A percentile compares a stretch with the other conserved stretches of the same genome.
These are phyloP conservation scores for Phytophthora macrochlamydospora DNA, from an alignment of 352 stramenopile genomes.

Conservation along the genomic window DNA sequence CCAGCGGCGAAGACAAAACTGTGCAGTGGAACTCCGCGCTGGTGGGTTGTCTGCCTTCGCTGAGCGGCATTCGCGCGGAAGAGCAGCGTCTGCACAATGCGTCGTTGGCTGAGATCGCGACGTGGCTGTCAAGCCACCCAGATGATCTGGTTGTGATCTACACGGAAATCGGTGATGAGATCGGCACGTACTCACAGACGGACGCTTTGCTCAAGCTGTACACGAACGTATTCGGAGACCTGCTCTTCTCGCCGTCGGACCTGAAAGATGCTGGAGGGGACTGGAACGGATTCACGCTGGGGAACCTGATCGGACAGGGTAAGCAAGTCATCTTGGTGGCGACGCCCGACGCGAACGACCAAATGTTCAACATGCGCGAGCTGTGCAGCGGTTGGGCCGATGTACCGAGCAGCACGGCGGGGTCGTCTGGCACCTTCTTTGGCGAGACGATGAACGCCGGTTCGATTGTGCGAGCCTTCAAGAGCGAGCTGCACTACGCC, in stretches of 20 bases:
- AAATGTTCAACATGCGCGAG: constrained; percentile 59
- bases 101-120: constrained; percentile 57
- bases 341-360: constrained; percentile 48
- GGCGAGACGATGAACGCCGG: constrained; percentile 49
- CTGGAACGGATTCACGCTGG: constrained; percentile 58
- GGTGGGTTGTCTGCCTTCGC: constrained; percentile 71
- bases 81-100: constrained; percentile 56
- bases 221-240: constrained; percentile 48
- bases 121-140: constrained; percentile 55
- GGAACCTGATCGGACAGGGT: constrained; percentile 45
- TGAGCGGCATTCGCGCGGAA: constrained; percentile 76
- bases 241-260: constrained; percentile 56
- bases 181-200: constrained; percentile 44
- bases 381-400: constrained; percentile 56
- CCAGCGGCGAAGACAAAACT: constrained; percentile 27
- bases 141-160: constrained; percentile 62
- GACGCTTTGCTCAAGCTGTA: constrained; percentile 58
- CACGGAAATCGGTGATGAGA: constrained; percentile 56
- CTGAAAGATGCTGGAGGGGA: constrained; percentile 37
- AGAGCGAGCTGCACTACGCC: constrained; percentile 57
- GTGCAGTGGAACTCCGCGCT: constrained; percentile 56
- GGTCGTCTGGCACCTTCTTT: constrained; percentile 38
- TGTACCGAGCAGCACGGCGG: constrained; percentile 32
- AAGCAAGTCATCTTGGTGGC: constrained; percentile 64
- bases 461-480: constrained; percentile 51